Evolutionary conservation across 495 filamentous ascomycete genomes (phyloP).

Genomic region (Talaromyces ruber): DNA sequence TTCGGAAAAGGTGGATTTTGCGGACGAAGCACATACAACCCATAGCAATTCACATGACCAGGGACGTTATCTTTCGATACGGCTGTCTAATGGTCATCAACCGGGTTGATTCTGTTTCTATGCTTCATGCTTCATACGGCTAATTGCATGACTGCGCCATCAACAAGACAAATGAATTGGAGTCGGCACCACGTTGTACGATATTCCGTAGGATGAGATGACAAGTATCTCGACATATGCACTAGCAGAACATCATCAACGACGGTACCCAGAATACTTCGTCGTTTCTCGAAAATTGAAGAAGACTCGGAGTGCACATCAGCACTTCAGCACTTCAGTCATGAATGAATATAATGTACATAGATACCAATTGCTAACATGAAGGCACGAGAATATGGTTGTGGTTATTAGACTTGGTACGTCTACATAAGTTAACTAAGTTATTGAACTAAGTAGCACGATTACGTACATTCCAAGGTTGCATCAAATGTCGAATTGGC

Average conservation of each 20-base stretch:
- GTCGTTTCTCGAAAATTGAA: not conserved
- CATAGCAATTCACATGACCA: not conserved
- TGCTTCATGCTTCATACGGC: too few species aligned
- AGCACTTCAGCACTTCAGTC: not conserved
- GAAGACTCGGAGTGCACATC: not conserved
- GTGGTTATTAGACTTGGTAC: not conserved
- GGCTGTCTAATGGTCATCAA: not conserved
- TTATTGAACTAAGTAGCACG: too few species aligned
- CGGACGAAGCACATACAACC: not conserved
- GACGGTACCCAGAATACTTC: not conserved
- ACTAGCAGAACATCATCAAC: not conserved
- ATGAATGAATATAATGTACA: not conserved
- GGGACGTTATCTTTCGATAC: not conserved
- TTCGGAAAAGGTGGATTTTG: slow-evolving; percentile 1
- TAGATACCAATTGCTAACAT: not conserved
- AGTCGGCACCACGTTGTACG: not conserved
- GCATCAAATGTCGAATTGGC: not conserved
- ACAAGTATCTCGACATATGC: not conserved
- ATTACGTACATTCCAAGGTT: too few species aligned
- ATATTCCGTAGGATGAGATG: not conserved
- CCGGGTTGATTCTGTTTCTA: not conserved
- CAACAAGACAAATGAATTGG: not conserved
- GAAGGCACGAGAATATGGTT: not conserved
- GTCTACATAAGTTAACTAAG: too few species aligned
- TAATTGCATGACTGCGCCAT: not conserved